Evolutionary conservation across 1,139 yeast genomes (phyloP).

Genomic region (Scheffersomyces quercinus): DNA sequence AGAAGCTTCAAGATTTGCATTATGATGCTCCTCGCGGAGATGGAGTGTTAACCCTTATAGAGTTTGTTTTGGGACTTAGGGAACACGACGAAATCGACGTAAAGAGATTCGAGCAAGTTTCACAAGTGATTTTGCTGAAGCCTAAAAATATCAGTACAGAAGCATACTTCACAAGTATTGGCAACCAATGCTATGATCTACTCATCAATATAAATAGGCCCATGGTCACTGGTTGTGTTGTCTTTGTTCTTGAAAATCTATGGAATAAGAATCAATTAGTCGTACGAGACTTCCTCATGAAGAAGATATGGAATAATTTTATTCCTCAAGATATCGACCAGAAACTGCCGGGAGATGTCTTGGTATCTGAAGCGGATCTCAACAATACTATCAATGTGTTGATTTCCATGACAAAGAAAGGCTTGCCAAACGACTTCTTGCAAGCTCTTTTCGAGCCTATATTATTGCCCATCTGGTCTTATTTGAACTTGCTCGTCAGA

Average conservation of each 20-base stretch:
- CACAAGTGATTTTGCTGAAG: constrained; percentile 59
- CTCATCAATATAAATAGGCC: constrained; percentile 65
- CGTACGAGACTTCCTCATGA: constrained; percentile 59
- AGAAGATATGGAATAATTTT: constrained; percentile 46
- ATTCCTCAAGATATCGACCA: constrained; percentile 28
- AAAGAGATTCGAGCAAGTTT: constrained; percentile 65
- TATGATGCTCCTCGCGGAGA: constrained; percentile 51
- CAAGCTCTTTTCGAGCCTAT: constrained; percentile 46
- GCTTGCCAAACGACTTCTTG: constrained; percentile 44
- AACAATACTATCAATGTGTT: constrained; percentile 68
- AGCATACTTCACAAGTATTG: constrained; percentile 56
- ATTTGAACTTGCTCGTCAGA: constrained; percentile 49
- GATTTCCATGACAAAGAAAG: constrained; percentile 59
- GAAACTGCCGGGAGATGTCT: constrained; percentile 14
- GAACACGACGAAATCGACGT: constrained; percentile 69
- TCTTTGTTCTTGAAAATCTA: constrained; percentile 54
- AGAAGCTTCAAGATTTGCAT: constrained; percentile 54
- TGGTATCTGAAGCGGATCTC: constrained; percentile 49
- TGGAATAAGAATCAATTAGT: constrained; percentile 55
- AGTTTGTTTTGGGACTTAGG: constrained; percentile 73
- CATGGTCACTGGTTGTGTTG: constrained; percentile 56
- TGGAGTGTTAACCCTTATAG: constrained; percentile 73
- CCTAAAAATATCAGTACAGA: constrained; percentile 52
- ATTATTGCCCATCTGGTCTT: constrained; percentile 59
- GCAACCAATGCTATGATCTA: constrained; percentile 58